Base-by-base conservation (phyloP, 345 rosid species). In the Abelmoschus esculentus region DNA sequence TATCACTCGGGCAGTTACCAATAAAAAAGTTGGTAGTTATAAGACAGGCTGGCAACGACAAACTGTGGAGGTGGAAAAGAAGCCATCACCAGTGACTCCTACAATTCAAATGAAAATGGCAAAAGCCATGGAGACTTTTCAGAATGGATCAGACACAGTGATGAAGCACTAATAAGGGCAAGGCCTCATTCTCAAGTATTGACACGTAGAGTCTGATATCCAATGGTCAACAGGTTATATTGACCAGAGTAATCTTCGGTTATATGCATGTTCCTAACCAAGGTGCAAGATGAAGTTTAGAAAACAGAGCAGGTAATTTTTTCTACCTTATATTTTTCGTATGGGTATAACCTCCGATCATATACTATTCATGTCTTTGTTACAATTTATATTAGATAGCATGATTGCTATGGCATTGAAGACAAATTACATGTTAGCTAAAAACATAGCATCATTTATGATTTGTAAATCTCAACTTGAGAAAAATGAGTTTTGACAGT, bases 81-180 rank as follows among this genome's bases (percentile, higher is more conserved):
- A 88, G 99, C 74, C 99, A 95, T 82, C 98, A 91, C 77, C 96
- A 88, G 62, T 95, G 99, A 98, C 91, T 87, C 49, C 77, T 95
- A 78, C 99, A 95, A 70, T 95, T 90, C 85, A 95, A 95, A 79
- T 95, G 96, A 96, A 95, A 95, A 80, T 95, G 99, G 99, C 99
- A 95, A 81, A 95, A 95, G 81, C 99, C 99, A 58, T 95, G 99
- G 99, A 90, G 89, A 79, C 89, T 95, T 70, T 70, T 95, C 99
- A 18, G 99, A 91, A 80, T 82, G 79, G 89, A 95, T 95, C 61
- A 84, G 90, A 76, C 96, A 87, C 74, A 90, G 93, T 74, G 99
- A 95, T 46, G 93, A 87, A 78, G 85, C 87, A 31, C 80, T 95
- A 42, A 82, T 82, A 53, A 86, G 87, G 80, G 72, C 90, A 44